These are phyloP conservation scores for Claviceps sp. DNA, from an alignment of 2,329 filamentous ascomycete genomes.

Conservation along the genomic window DNA sequence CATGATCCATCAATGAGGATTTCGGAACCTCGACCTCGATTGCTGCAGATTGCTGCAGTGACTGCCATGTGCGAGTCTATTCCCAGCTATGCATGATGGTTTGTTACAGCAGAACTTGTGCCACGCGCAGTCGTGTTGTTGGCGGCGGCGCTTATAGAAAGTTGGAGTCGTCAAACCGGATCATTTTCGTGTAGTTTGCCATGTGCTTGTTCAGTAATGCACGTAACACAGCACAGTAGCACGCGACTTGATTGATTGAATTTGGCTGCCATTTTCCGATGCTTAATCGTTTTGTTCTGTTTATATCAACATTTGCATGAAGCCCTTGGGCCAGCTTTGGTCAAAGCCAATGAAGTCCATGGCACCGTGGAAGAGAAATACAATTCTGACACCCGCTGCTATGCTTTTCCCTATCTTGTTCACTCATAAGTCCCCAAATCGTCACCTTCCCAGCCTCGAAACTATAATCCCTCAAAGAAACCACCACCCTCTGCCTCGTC, in stretches of 20 bases:
- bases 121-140: background rate
- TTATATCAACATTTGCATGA: background rate
- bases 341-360: background rate
- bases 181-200: too few relatives aligned
- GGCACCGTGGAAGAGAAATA: background rate
- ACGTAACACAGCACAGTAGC: too few relatives aligned
- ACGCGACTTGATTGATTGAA: background rate
- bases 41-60: background rate
- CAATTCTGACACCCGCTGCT: background rate
- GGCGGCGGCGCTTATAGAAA: background rate
- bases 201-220: too few relatives aligned
- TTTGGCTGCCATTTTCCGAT: background rate
- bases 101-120: background rate
- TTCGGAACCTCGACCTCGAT: too few relatives aligned
- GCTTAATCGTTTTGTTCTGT: background rate
- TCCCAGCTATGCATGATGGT: background rate
- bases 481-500: conserved; percentile 38
- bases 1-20: background rate
- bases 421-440: background rate
- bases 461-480: conserved; percentile 28
- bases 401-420: background rate
- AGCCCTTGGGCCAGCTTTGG: too few relatives aligned
- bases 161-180: too few relatives aligned
- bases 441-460: background rate
- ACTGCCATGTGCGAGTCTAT: background rate